Conservation (phyloP, 177 flowering plant genomes). For the Tripterygium wilfordii region DNA sequence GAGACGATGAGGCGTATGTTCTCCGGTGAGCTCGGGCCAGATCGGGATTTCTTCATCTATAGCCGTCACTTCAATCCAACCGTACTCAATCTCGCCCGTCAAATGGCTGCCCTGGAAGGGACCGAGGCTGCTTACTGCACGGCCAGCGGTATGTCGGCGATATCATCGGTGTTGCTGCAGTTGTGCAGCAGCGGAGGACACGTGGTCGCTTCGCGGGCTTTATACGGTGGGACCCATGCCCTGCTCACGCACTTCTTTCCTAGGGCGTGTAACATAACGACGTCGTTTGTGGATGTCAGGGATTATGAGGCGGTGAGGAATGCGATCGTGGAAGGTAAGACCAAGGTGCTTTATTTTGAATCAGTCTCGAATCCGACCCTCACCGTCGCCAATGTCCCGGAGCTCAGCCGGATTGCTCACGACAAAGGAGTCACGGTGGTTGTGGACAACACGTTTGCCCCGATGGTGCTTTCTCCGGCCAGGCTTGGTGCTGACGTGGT, state of each 20-base stretch:
- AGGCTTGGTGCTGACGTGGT: constrained; percentile 92
- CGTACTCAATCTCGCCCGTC: constrained; percentile 81
- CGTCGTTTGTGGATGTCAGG: constrained; percentile 65
- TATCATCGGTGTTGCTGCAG: constrained; percentile 72
- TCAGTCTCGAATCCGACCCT: constrained; percentile 81
- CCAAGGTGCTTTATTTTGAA: constrained; percentile 75
- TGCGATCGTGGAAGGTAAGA: constrained; percentile 58
- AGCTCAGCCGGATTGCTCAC: constrained; percentile 59
- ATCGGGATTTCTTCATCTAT: constrained; percentile 88
- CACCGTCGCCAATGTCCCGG: constrained; percentile 66
- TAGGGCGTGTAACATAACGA: constrained; percentile 59
- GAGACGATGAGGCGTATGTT: constrained; percentile 92
- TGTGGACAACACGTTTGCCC: constrained; percentile 90
- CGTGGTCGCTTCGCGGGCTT: constrained; percentile 67
- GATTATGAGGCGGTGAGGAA: constrained; percentile 37
- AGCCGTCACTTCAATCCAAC: constrained; percentile 99
- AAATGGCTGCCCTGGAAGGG: constrained; percentile 91
- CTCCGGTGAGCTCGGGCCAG: constrained; percentile 90
- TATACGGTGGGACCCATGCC: constrained; percentile 94
- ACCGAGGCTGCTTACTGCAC: constrained; percentile 98
- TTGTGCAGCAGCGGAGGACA: constrained; percentile 71
- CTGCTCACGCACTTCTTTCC: constrained; percentile 75
- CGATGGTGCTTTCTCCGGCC: constrained; percentile 88
- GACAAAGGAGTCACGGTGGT: constrained; percentile 72
- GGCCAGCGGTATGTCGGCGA: constrained; percentile 90